A percentile compares a stretch with the other conserved stretches of the same genome.
These are phyloP conservation scores for Suillus paluster DNA, from an alignment of 768 basidiomycete species.

Conservation along the genomic window DNA sequence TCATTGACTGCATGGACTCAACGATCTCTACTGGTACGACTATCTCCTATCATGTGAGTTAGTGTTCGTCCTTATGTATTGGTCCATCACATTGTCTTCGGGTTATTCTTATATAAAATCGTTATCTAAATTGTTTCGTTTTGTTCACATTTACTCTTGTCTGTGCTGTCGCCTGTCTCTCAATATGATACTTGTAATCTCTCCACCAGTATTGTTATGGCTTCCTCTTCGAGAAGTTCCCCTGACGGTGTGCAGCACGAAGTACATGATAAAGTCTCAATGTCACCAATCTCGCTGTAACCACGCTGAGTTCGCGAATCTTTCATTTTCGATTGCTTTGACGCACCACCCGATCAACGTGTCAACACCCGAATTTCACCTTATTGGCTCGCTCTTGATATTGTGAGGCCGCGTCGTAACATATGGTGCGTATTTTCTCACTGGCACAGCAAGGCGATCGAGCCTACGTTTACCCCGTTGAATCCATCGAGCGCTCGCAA, in stretches of 20 bases:
- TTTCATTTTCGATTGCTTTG: not conserved
- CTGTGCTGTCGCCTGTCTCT: not conserved
- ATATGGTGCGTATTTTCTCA: too few species aligned
- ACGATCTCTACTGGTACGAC: not conserved
- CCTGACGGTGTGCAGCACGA: not conserved
- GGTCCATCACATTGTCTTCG: not conserved
- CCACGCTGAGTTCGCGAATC: not conserved
- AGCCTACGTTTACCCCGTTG: not conserved
- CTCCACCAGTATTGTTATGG: not conserved
- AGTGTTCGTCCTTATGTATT: not conserved
- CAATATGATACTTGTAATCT: not conserved
- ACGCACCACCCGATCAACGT: not conserved
- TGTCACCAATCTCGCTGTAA: not conserved
- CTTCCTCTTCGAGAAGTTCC: too few species aligned
- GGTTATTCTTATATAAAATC: not conserved
- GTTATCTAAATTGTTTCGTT: not conserved
- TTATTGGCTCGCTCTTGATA: too few species aligned
- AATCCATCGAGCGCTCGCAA: not conserved
- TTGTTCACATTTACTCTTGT: not conserved
- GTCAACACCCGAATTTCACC: too few species aligned
- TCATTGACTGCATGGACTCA: constrained; percentile 22
- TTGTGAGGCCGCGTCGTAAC: too few species aligned
- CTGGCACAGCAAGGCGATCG: too few species aligned
- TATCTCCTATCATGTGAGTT: not conserved
- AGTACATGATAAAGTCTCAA: too few species aligned